Evolutionary conservation across 768 basidiomycete species (phyloP).

Genomic region (Tricholoma bakamatsutake): DNA sequence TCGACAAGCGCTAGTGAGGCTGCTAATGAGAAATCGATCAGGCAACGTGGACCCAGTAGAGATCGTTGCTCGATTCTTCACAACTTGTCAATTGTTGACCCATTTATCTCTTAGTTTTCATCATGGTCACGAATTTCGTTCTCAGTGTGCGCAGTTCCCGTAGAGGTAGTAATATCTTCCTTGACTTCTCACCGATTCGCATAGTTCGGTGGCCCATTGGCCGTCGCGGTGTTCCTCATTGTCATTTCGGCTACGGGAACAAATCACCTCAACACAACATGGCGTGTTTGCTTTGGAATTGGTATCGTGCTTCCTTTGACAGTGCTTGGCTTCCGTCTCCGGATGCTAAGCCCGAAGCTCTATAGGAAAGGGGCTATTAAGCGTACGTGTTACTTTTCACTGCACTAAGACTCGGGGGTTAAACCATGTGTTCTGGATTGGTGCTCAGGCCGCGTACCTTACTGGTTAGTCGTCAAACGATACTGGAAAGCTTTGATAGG

Average conservation of each 20-base stretch:
- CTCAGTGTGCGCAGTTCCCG: slow-evolving; percentile 39
- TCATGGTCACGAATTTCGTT: slow-evolving; percentile 72
- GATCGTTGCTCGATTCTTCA: neutral
- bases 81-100: slow-evolving; percentile 1
- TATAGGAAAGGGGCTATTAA: slow-evolving; percentile 64
- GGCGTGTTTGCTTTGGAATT: slow-evolving; percentile 63
- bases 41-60: slow-evolving; percentile 53
- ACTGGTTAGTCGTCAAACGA: slow-evolving; percentile 48
- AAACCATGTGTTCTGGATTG: neutral
- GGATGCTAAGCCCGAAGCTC: slow-evolving; percentile 64
- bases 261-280: slow-evolving; percentile 55
- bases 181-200: neutral
- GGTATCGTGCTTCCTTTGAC: slow-evolving; percentile 58
- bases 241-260: slow-evolving; percentile 62
- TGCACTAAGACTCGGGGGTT: too few species aligned
- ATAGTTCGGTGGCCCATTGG: slow-evolving; percentile 62
- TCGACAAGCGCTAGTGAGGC: slow-evolving; percentile 66
- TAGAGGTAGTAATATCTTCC: neutral
- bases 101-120: slow-evolving; percentile 45
- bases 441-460: slow-evolving; percentile 48
- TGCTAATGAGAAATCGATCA: slow-evolving; percentile 62
- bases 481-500: slow-evolving; percentile 71
- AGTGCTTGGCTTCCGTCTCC: slow-evolving; percentile 67
- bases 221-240: slow-evolving; percentile 61
- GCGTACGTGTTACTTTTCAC: slow-evolving; percentile 27